Evolutionary conservation across 1,284 basidiomycete species (phyloP).

Genomic region (Cronartium quercuum): DNA sequence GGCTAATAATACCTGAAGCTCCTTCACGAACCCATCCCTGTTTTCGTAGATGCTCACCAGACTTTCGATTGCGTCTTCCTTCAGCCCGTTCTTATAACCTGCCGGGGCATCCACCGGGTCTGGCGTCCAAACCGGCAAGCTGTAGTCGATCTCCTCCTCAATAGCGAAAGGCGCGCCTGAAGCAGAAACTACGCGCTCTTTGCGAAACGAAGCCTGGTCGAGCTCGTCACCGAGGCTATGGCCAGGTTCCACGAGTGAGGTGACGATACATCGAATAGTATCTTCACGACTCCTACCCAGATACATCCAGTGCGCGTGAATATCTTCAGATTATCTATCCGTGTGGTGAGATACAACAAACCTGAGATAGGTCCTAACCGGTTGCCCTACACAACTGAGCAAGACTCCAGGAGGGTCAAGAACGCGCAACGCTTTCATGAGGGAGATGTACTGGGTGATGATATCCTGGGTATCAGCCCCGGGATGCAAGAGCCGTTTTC

Average conservation of each 20-base stretch:
- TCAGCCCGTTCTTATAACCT: conserved; percentile 55
- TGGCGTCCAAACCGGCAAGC: conserved; percentile 82
- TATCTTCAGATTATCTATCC: too few species aligned
- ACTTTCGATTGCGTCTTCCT: conserved; percentile 83
- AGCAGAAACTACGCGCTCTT: not conserved
- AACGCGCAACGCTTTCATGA: conserved; percentile 81
- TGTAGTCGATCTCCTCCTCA: conserved; percentile 70
- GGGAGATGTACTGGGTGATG: conserved; percentile 84
- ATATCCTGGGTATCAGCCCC: conserved; percentile 92
- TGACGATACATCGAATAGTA: conserved; percentile 86
- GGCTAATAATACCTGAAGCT: conserved; percentile 80
- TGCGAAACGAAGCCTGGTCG: conserved; percentile 5
- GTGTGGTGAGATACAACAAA: too few species aligned
- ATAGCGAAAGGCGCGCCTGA: conserved; percentile 56
- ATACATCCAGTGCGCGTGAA: not conserved
- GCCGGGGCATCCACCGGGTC: conserved; percentile 89
- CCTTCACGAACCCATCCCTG: conserved; percentile 86
- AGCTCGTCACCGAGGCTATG: conserved; percentile 62
- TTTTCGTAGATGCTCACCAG: conserved; percentile 93
- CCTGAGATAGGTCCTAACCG: conserved; percentile 79
- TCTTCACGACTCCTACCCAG: conserved; percentile 67
- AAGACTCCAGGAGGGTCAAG: conserved; percentile 88
- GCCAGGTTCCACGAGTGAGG: conserved; percentile 76
- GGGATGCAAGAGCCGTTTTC: conserved; percentile 81
- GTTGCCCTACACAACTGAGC: conserved; percentile 81